Evolutionary conservation across 1,139 yeast species (phyloP).

Genomic region (Casaregolazyma suthepensis): DNA sequence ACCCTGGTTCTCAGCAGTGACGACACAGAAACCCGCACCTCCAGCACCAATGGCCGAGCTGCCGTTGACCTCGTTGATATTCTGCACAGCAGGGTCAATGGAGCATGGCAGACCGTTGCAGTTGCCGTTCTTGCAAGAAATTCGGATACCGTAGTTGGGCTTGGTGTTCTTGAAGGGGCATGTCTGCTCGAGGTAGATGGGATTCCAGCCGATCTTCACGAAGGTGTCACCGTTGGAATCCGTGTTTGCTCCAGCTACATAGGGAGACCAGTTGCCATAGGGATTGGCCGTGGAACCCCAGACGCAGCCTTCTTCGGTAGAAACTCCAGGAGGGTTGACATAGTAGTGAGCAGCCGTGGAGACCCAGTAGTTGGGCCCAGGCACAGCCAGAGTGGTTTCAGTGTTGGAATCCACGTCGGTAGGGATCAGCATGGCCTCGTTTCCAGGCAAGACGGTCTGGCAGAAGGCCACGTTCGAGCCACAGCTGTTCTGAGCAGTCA

Average conservation of each 20-base stretch:
- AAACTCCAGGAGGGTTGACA: conserved; percentile 79
- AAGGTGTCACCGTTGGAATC: conserved; percentile 62
- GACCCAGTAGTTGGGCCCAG: conserved; percentile 59
- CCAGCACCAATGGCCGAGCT: conserved; percentile 45
- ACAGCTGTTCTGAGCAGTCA: conserved; percentile 49
- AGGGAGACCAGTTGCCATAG: conserved; percentile 87
- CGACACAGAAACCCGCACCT: conserved; percentile 74
- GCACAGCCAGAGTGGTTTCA: conserved; percentile 62
- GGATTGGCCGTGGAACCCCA: conserved; percentile 73
- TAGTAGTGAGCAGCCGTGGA: conserved; percentile 81
- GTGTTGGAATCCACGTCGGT: conserved; percentile 51
- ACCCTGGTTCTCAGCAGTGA: conserved; percentile 61
- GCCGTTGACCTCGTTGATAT: conserved; percentile 48
- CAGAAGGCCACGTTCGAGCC: conserved; percentile 64
- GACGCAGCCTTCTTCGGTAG: conserved; percentile 68
- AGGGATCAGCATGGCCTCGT: conserved; percentile 90
- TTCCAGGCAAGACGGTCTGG: conserved; percentile 90
- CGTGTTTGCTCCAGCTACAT: conserved; percentile 84
- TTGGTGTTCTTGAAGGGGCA: conserved; percentile 46
- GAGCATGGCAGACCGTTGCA: conserved; percentile 76
- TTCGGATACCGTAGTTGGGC: conserved; percentile 67
- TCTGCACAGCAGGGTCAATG: conserved; percentile 63
- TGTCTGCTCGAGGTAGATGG: conserved; percentile 60
- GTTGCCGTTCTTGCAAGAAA: conserved; percentile 60
- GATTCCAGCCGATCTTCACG: conserved; percentile 88